Conservation (phyloP, 495 filamentous ascomycete species). For the Parathielavia appendiculata region DNA sequence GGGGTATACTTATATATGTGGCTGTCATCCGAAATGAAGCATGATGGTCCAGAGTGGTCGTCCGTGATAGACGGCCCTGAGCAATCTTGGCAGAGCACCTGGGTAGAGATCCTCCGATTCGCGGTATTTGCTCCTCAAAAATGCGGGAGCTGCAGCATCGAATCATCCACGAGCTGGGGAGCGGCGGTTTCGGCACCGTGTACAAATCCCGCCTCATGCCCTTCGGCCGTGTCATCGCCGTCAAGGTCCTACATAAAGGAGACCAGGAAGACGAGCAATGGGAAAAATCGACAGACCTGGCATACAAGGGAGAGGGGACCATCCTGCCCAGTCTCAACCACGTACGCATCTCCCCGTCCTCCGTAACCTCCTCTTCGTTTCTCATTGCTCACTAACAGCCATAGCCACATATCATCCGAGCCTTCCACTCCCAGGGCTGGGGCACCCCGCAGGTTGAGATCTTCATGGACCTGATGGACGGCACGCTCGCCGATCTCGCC, state of each 20-base stretch:
- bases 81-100: too few relatives aligned
- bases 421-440: conserved; percentile 2
- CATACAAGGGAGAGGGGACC: background rate
- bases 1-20: too few relatives aligned
- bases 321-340: conserved; percentile 7
- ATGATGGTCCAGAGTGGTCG: too few relatives aligned
- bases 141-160: background rate
- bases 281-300: too few relatives aligned
- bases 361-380: background rate
- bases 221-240: background rate
- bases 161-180: background rate
- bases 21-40: too few relatives aligned
- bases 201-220: background rate
- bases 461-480: conserved; percentile 9
- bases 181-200: background rate
- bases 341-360: background rate
- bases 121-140: background rate
- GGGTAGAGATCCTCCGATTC: too few relatives aligned
- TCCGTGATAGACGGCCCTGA: too few relatives aligned
- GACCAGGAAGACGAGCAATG: too few relatives aligned
- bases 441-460: background rate
- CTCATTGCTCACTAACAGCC: background rate
- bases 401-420: conserved; percentile 1
- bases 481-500: background rate
- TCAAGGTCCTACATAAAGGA: background rate